Evolutionary conservation across 208 protist genomes (phyloP), one percentile per base, ranked within the genome.

Genomic region (Leishmania martiniquensis): DNA sequence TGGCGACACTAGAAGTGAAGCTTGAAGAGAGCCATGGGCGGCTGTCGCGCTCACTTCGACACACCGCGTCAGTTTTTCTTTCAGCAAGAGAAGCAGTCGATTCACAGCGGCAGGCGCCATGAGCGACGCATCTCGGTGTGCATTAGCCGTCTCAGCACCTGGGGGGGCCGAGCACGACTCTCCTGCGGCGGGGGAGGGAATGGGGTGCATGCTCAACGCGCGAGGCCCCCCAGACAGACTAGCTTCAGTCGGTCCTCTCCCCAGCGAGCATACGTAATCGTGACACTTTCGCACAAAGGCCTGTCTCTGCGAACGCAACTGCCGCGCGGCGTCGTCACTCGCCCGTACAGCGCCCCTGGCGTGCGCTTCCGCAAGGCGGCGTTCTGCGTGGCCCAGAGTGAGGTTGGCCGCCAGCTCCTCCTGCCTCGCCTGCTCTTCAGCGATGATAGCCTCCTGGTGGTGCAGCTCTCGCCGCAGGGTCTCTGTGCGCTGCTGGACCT

Each of bases 401-500:
- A 71, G 49, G 2, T 54, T 52, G 13, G 32, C 51, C 32, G 22
- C 45, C 22, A 63, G 5, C 34, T 71, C 67, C n/a, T 72, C 32
- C 34, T 59, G 79, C 60, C 25, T 65, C 5, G n/a, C 17, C 52
- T 60, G 55, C 74, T 83, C 79, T 44, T 55, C 69, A 2, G n/a
- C 32, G 25, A 80, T 75, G 32, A 42, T n/a, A 29, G 1, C 32
- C 13, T 81, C 63, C 17, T 75, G 75, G 20, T 51, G 47, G 4
- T 81, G n/a, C 29, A 76, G 13, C 37, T 59, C 47, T 20, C 62
- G 55, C 52, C 57, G 51, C 59, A 79, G 47, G 32, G 17, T 1
- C 68, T 75, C 79, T 20, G 67, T 76, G 37, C 79, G 74, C 4
- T 29, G 45, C 22, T 83, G 79, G 32, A 76, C 63, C 32, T 67